Evolutionary conservation across 140 eudicot species (phyloP), one percentile per base, ranked within the genome.

Genomic region (Artemisia princeps): DNA sequence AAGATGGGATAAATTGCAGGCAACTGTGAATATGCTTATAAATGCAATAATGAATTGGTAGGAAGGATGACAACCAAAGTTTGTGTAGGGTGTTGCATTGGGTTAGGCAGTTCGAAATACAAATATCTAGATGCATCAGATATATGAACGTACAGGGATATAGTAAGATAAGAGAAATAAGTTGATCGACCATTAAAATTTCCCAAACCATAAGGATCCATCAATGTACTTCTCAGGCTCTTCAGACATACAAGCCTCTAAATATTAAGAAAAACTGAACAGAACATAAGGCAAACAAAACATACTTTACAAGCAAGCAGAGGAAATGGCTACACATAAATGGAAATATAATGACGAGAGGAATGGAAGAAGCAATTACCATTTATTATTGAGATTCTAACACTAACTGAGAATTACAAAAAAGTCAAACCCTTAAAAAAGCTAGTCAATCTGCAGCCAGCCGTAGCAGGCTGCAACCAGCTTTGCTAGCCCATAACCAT

Each of bases 161-260:
- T 6, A 46, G 12, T 6, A 3, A 60, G 58, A 42, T 57, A 10
- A 44, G 67, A 61, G 42, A 45, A 33, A 28, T 30, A 28, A 26
- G 24, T 19, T 30, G 46, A 62, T 7, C 12, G 30, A 50, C 22
- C 28, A 28, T 60, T 44, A 6, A 26, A 10, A 50, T 48, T 26
- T 73, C 60, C 15, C 8, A 11, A 16, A 64, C 51, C 42, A 26
- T 42, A 46, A 24, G 46, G 49, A 64, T 55, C 44, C 60, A 11
- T 65, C n/a, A 65, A 65, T 0, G 5, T 42, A 30, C 67, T 56
- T 26, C 48, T 72, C 71, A 64, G 67, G 45, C 57, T 46, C 23
- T 55, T 16, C 19, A 45, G 54, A 15, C 45, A 45, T 6, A 24
- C n/a, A 57, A 12, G 19, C 42, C 45, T 15, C 33, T 28, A 73